Conservation (phyloP, 495 filamentous ascomycete species). For the Podospora australis region DNA sequence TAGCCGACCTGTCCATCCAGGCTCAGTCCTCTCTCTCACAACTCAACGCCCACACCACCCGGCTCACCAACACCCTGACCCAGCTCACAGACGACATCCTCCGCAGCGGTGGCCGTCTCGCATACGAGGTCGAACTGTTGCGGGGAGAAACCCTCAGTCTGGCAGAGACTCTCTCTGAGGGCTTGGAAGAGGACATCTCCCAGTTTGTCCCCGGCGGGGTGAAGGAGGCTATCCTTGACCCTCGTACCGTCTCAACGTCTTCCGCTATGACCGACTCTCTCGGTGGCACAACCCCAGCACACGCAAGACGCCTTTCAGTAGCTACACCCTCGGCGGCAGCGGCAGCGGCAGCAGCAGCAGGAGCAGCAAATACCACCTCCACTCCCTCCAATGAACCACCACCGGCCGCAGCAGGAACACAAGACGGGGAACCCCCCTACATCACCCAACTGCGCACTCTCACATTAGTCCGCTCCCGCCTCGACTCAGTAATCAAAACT, state of each 20-base stretch:
- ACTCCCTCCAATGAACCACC: background rate
- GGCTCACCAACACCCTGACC: slow-evolving; percentile 76
- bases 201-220: slow-evolving; percentile 56
- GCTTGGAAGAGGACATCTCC: slow-evolving; percentile 58
- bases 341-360: slow-evolving; percentile 5
- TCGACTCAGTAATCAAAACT: slow-evolving; percentile 78
- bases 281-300: slow-evolving; percentile 1
- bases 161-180: slow-evolving; percentile 68
- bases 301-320: background rate
- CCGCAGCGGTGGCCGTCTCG: slow-evolving; percentile 73
- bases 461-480: slow-evolving; percentile 67
- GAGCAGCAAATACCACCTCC: background rate
- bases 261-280: too few relatives aligned
- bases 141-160: slow-evolving; percentile 76
- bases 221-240: background rate
- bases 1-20: slow-evolving; percentile 71
- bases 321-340: background rate
- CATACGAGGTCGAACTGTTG: slow-evolving; percentile 91
- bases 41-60: slow-evolving; percentile 78
- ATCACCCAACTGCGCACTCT: slow-evolving; percentile 76
- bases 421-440: slow-evolving; percentile 54
- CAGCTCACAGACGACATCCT: slow-evolving; percentile 92
- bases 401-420: slow-evolving; percentile 14
- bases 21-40: slow-evolving; percentile 80
- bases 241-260: slow-evolving; percentile 6